These are phyloP conservation scores for Aspergillus sp. DNA, from an alignment of 2,329 filamentous ascomycete species.

Conservation along the genomic window DNA sequence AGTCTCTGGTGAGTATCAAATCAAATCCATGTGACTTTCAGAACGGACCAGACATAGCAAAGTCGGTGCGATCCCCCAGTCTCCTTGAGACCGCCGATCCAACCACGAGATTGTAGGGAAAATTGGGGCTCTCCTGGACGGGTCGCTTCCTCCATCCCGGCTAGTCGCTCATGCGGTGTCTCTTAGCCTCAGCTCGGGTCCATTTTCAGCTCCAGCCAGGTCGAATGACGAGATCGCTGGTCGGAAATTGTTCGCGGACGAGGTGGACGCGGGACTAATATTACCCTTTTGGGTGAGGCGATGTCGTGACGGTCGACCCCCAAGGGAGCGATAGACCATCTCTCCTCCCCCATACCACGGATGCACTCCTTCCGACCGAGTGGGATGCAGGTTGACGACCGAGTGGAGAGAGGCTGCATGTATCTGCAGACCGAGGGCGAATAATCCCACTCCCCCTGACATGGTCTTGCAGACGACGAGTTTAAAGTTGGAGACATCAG, in stretches of 20 bases:
- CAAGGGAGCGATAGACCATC: neutral
- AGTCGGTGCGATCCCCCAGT: neutral
- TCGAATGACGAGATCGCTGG: constrained; percentile 13
- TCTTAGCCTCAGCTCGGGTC: constrained; percentile 7
- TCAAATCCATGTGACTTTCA: too few species aligned
- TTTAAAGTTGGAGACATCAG: constrained; percentile 14
- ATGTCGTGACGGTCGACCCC: constrained; percentile 9
- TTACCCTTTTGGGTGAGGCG: constrained; percentile 12
- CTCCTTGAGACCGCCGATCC: constrained; percentile 23
- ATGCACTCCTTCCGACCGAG: neutral
- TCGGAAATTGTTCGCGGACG: constrained; percentile 1
- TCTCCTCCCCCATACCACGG: neutral
- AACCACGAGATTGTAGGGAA: constrained; percentile 4
- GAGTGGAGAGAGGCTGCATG: constrained; percentile 8
- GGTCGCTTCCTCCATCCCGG: neutral
- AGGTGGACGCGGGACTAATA: constrained; percentile 6
- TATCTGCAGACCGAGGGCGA: constrained; percentile 10
- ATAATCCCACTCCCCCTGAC: constrained; percentile 13
- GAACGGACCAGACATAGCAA: too few species aligned
- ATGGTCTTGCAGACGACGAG: constrained; percentile 10
- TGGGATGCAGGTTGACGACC: too few species aligned
- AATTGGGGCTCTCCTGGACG: constrained; percentile 11
- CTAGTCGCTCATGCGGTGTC: neutral
- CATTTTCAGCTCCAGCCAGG: constrained; percentile 18
- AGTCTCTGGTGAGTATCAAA: too few species aligned